These are phyloP conservation scores for Edaphochlamys debaryana DNA, from an alignment of 139 green algal genomes.

Conservation along the genomic window DNA sequence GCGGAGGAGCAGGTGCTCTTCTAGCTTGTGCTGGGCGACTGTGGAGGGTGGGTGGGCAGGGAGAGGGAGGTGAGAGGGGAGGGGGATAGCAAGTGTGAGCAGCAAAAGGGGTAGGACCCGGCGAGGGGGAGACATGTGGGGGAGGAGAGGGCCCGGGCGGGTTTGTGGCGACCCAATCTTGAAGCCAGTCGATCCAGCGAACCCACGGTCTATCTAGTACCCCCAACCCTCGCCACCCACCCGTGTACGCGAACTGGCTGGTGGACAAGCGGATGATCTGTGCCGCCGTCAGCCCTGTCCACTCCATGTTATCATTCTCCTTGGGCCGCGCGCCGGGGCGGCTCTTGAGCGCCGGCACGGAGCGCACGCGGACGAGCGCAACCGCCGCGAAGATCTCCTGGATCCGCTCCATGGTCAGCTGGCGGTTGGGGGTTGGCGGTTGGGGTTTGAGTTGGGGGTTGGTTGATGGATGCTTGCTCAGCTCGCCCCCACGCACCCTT, in stretches of 20 bases:
- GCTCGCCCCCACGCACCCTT: not conserved
- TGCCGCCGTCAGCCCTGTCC: conserved; percentile 35
- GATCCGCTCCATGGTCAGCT: conserved; percentile 41
- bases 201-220: no score
- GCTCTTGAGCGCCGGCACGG: not conserved
- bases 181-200: no score
- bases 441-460: not conserved
- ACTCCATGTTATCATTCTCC: conserved; percentile 28
- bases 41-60: no score
- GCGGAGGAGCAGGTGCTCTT: conserved; percentile 24
- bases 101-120: no score
- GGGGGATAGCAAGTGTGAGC: no score
- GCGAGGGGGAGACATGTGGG: no score
- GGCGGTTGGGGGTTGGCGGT: not conserved
- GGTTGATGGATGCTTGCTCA: no score
- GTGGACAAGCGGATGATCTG: conserved; percentile 46
- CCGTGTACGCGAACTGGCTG: conserved; percentile 38
- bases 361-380: conserved; percentile 9
- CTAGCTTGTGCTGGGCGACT: conserved; percentile 43
- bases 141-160: no score
- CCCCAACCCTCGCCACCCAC: no score
- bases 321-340: not conserved
- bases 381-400: conserved; percentile 40
- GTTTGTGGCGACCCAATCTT: no score
- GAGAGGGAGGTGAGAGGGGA: no score